Base-by-base conservation (phyloP, 2,329 filamentous ascomycete species). In the Sarocladiaceae sp. region DNA sequence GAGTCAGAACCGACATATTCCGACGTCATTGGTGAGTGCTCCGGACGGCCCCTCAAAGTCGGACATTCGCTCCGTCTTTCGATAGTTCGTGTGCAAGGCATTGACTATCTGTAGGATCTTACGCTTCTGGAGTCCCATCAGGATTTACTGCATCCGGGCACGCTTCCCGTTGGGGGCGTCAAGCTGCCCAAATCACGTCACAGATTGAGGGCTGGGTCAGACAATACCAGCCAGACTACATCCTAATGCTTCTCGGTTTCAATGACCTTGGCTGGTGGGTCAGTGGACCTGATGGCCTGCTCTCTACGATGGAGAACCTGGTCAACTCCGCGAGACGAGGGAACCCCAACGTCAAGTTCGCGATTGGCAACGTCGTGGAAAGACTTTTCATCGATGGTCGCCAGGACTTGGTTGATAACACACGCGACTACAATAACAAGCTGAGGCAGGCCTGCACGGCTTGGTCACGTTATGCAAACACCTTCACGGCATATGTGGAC, bases 181-280 rank as follows among this genome's bases (percentile, higher is more conserved):
- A 66, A 42, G 62, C 62, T 1, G 55, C 58, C 18, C 62, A 68
- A 53, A 58, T 58, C 29, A 64, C 64, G 49, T 53, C 58, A 17
- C 37, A 58, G 2, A 59, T 71, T 18, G 52, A 55, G 15, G 57
- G 57, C 12, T 57, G 64, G 51, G 60, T 70, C 8, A 51, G 54
- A 0, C 50, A 54, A 3, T 60, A 64, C 52, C 28, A 58, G 20
- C 67, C 69, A 2, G 66, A 71, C 53, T 49, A 64, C 12, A 60
- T 70, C 13, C 53, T 68, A 3, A 57, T 69, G 20, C 52, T 64
- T 53, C 60, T 69, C 8, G 66, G 66, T 2, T 68, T 69, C 52
- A 68, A 68, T 53, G 66, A 69, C 55, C 56, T 67, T 15, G 63
- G 55, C 31, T 66, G 62, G 64, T 54, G 56, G 46, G 53, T 53